Percentiles rank a stretch among this genome's conserved stretches.
These are phyloP conservation scores for Chlorella sp. DNA, from an alignment of 139 green algal species.

Conservation along the genomic window DNA sequence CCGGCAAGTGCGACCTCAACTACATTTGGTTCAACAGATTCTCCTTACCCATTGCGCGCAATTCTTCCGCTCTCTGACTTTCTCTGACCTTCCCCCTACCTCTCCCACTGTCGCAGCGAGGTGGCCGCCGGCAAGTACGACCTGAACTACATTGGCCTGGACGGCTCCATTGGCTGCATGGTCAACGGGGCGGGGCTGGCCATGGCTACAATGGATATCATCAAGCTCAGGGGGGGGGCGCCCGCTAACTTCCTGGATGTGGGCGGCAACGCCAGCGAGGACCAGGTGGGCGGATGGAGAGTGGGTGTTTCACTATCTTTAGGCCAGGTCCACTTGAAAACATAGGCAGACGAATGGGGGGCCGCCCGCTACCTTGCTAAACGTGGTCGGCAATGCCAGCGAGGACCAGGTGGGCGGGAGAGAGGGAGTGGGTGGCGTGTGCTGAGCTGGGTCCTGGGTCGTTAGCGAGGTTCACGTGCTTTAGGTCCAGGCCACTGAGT, in stretches of 20 bases:
- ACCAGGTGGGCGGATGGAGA: constrained; percentile 70
- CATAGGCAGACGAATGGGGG: too few species aligned
- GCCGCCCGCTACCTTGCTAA: too few species aligned
- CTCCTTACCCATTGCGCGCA: neutral
- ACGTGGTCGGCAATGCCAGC: constrained; percentile 94
- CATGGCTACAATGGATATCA: constrained; percentile 99
- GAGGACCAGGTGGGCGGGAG: constrained; percentile 81
- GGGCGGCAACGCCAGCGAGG: constrained; percentile 90
- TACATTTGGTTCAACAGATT: too few species aligned
- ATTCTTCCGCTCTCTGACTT: neutral
- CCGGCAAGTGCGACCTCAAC: neutral
- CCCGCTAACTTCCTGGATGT: constrained; percentile 99
- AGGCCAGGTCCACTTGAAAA: too few species aligned
- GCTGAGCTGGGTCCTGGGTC: too few species aligned
- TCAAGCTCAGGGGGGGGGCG: constrained; percentile 93
- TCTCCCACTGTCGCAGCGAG: constrained; percentile 64
- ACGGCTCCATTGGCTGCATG: constrained; percentile 96
- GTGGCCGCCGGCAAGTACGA: constrained; percentile 91
- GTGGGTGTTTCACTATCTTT: too few species aligned
- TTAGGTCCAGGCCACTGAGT: too few species aligned
- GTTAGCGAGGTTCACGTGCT: too few species aligned
- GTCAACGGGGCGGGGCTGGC: constrained; percentile 98
- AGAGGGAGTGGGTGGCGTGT: neutral
- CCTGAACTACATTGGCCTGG: constrained; percentile 99
- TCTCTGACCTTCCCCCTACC: neutral